Evolutionary conservation across 805 yeast species (phyloP).

Genomic region (Candida wancherniae): DNA sequence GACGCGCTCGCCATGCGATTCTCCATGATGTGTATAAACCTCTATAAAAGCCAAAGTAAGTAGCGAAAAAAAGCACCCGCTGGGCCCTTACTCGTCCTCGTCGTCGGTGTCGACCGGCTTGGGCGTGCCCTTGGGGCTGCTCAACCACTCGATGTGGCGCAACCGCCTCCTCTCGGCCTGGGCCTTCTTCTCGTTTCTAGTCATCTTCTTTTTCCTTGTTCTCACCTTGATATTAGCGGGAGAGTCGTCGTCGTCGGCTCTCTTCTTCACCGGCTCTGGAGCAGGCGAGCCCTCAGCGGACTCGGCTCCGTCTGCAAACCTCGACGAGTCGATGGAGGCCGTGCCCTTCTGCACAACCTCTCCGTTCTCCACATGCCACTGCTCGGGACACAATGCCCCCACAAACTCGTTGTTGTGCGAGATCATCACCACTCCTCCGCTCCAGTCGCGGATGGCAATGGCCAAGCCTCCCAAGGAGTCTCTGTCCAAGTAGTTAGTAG

Average conservation of each 20-base stretch:
- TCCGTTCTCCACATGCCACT: conserved; percentile 96
- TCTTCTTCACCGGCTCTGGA: conserved; percentile 33
- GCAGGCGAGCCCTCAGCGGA: conserved; percentile 40
- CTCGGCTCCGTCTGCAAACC: conserved; percentile 78
- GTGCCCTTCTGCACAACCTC: conserved; percentile 79
- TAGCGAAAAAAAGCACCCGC: too few relatives aligned
- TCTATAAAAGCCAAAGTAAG: too few relatives aligned
- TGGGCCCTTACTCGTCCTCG: conserved; percentile 49
- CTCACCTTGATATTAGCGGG: conserved; percentile 95
- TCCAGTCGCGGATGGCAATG: conserved; percentile 95
- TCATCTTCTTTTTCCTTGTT: conserved; percentile 91
- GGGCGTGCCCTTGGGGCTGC: conserved; percentile 97
- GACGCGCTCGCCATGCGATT: too few relatives aligned
- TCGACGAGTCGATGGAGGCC: conserved; percentile 63
- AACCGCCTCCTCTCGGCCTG: conserved; percentile 92
- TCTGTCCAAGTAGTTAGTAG: conserved; percentile 96
- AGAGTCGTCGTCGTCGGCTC: conserved; percentile 73
- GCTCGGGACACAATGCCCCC: conserved; percentile 97
- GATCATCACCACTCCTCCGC: conserved; percentile 97
- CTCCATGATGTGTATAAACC: too few relatives aligned
- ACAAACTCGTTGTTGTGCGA: conserved; percentile 96
- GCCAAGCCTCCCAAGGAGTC: conserved; percentile 97
- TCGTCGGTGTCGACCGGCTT: conserved; percentile 91
- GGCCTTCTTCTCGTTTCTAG: conserved; percentile 90
- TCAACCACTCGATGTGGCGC: conserved; percentile 91